Conservation (phyloP, 2,329 filamentous ascomycete genomes). For the Trichoderma guizhouense region DNA sequence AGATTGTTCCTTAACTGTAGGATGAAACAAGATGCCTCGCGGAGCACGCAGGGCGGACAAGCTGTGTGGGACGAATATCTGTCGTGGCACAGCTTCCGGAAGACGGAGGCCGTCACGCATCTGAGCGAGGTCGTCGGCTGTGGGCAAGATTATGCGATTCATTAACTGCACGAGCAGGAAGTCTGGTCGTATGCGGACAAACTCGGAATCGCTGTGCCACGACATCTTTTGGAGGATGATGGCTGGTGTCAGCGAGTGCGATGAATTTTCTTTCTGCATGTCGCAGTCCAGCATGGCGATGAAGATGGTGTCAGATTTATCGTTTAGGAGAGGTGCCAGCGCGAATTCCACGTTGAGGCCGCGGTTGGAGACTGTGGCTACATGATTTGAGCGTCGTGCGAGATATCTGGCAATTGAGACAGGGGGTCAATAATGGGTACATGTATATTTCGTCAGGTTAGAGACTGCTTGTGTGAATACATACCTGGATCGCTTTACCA, state of each 20-base stretch:
- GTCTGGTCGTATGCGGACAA: conserved; percentile 28
- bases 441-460: background rate
- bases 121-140: conserved; percentile 20
- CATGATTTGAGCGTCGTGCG: conserved; percentile 24
- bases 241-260: conserved; percentile 18
- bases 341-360: conserved; percentile 28
- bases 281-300: conserved; percentile 31
- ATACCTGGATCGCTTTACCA: conserved; percentile 23
- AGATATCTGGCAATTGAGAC: conserved; percentile 24
- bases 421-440: rapidly evolving
- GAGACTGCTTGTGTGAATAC: background rate
- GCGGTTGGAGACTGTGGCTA: conserved; percentile 25
- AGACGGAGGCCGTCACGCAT: background rate
- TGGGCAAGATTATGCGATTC: conserved; percentile 28
- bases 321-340: conserved; percentile 28
- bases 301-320: conserved; percentile 28
- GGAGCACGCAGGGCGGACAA: conserved; percentile 22
- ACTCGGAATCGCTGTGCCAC: conserved; percentile 29
- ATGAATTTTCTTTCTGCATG: conserved; percentile 22
- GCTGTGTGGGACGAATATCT: conserved; percentile 27
- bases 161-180: conserved; percentile 26
- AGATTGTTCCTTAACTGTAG: background rate
- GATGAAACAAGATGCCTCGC: conserved; percentile 28
- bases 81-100: conserved; percentile 14
- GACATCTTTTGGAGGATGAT: conserved; percentile 30